Percentiles rank a stretch among this genome's conserved stretches.
Evolutionary conservation across 116 monocot species (phyloP).

Genomic region (Posidonia oceanica): DNA sequence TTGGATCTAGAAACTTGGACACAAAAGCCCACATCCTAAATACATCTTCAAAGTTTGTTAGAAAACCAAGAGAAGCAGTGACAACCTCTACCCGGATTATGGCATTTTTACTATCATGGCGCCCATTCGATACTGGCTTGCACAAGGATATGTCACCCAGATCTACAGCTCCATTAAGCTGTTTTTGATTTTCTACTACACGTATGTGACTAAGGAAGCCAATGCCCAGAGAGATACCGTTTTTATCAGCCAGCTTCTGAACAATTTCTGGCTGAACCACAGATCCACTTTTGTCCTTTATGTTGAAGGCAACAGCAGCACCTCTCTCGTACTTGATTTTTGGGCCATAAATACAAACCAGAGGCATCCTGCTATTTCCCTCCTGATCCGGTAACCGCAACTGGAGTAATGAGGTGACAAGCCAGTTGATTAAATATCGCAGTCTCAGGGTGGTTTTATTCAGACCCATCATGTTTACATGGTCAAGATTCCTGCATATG

Average conservation of each 20-base stretch:
- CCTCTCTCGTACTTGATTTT: constrained; percentile 35
- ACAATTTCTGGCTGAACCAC: constrained; percentile 66
- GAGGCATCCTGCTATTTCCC: constrained; percentile 11
- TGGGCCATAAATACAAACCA: constrained; percentile 35
- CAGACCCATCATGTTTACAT: constrained; percentile 84
- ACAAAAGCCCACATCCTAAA: constrained; percentile 95
- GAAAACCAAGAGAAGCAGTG: constrained; percentile 90
- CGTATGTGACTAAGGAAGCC: constrained; percentile 86
- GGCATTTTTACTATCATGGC: constrained; percentile 37
- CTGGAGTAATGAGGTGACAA: constrained; percentile 30
- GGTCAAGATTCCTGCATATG: constrained; percentile 83
- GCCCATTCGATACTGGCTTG: constrained; percentile 25
- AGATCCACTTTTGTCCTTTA: constrained; percentile 32
- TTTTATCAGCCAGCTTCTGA: constrained; percentile 71
- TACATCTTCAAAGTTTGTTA: constrained; percentile 95
- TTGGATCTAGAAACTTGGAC: constrained; percentile 78
- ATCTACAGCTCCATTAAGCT: constrained; percentile 26
- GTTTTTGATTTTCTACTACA: constrained; percentile 34
- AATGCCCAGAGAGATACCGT: constrained; percentile 69
- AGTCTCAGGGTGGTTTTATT: constrained; percentile 76
- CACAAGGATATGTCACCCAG: constrained; percentile 21
- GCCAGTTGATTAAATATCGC: constrained; percentile 61
- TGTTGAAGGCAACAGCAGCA: constrained; percentile 34
- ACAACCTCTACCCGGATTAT: constrained; percentile 71
- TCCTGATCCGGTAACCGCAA: constrained; percentile 15